phyloP scores from a whole-genome alignment of 257 asterid species.

The Mentha longifolia region DNA sequence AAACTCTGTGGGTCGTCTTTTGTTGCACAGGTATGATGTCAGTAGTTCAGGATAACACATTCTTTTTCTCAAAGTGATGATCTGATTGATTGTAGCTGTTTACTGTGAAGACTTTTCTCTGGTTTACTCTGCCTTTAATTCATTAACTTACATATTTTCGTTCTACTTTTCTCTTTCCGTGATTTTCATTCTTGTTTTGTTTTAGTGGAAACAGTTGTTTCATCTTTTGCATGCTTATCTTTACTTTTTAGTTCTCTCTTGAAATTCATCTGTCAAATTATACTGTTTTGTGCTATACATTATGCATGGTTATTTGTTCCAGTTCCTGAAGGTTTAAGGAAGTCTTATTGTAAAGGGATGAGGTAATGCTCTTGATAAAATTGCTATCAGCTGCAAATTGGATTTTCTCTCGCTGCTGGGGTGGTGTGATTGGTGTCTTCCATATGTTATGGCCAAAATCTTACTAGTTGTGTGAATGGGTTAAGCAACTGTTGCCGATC shows the following conservation, averaged over 20 bases:
- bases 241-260: background rate
- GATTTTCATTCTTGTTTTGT: background rate
- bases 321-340: too few relatives aligned
- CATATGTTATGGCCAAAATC: conserved; percentile 16
- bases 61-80: background rate
- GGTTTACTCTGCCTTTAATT: background rate
- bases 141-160: background rate
- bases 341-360: background rate
- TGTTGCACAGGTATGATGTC: conserved; percentile 71
- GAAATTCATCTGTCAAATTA: background rate
- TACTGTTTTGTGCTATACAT: background rate
- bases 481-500: too few relatives aligned
- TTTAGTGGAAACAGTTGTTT: background rate
- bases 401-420: background rate
- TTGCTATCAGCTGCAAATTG: conserved; percentile 15
- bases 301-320: background rate
- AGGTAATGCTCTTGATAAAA: background rate
- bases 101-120: background rate
- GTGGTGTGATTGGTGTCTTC: conserved; percentile 9
- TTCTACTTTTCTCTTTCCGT: background rate
- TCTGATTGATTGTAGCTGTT: conserved; percentile 2
- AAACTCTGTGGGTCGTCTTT: conserved; percentile 62
- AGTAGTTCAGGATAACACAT: conserved; percentile 15
- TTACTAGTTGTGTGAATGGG: too few relatives aligned
- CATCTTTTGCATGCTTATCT: background rate